A percentile compares a stretch with the other conserved stretches of the same genome.
phyloP scores from a whole-genome alignment of 2,329 filamentous ascomycete genomes.

The Fusarium illudens region DNA sequence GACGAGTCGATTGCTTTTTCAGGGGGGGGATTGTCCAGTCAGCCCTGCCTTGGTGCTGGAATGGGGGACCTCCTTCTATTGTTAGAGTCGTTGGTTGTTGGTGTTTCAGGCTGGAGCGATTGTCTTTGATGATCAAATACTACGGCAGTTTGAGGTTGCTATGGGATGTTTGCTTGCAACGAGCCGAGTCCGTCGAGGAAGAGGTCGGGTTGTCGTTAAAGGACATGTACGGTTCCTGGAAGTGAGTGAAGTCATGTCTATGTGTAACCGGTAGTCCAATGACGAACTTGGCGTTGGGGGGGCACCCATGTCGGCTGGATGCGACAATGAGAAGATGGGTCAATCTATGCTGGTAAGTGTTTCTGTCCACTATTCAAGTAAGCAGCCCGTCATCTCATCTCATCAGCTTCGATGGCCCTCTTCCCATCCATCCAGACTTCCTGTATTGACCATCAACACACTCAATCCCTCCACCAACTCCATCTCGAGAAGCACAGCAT shows the following conservation, averaged over 20 bases:
- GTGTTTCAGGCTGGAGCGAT: background rate
- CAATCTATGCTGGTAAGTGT: background rate
- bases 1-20: background rate
- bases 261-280: constrained; percentile 43
- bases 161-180: background rate
- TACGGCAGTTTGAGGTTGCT: background rate
- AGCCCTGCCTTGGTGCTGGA: background rate
- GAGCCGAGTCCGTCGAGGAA: background rate
- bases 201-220: background rate
- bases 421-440: background rate
- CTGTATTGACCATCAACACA: background rate
- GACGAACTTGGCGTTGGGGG: constrained; percentile 45
- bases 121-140: background rate
- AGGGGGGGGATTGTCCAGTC: background rate
- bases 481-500: background rate
- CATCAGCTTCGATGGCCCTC: background rate
- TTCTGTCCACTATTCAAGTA: background rate
- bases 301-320: constrained; percentile 46
- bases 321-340: constrained; percentile 15
- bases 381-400: no score
- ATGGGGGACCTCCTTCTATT: background rate
- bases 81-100: background rate
- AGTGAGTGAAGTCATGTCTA: background rate
- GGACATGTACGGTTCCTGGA: background rate
- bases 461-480: background rate